phyloP scores from a whole-genome alignment of 2,329 filamentous ascomycete genomes.

The Aspergillus flavus region DNA sequence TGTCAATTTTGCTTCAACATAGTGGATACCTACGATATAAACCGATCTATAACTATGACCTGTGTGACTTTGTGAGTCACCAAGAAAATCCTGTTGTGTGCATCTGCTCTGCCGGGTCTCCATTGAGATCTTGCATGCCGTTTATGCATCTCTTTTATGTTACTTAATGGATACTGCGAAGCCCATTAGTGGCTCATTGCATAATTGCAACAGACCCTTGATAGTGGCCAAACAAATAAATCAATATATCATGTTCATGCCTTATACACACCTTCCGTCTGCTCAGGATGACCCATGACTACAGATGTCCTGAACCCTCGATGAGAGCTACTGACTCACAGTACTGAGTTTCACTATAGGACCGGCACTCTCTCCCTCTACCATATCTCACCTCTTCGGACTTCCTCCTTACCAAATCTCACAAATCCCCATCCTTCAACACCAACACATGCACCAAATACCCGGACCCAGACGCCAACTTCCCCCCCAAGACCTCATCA shows the following conservation, averaged over 20 bases:
- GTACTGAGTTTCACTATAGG: neutral
- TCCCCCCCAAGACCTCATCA: slow-evolving; percentile 61
- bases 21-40: slow-evolving; percentile 3
- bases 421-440: slow-evolving; percentile 43
- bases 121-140: neutral
- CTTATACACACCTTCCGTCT: neutral
- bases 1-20: slow-evolving; percentile 8
- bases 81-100: neutral
- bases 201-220: neutral
- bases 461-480: slow-evolving; percentile 66
- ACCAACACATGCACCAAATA: slow-evolving; percentile 83
- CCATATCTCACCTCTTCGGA: neutral
- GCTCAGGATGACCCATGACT: neutral
- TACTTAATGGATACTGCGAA: slow-evolving; percentile 2
- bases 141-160: slow-evolving; percentile 1
- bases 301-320: no score
- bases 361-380: neutral
- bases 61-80: neutral
- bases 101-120: neutral
- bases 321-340: neutral
- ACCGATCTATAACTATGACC: slow-evolving; percentile 2
- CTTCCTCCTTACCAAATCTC: neutral
- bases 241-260: slow-evolving; percentile 2
- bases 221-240: slow-evolving; percentile 1
- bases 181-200: neutral